A percentile compares a stretch with the other conserved stretches of the same genome.
Evolutionary conservation across 169 alveolate genomes (phyloP).

Genomic region (Plasmodium knowlesi): DNA sequence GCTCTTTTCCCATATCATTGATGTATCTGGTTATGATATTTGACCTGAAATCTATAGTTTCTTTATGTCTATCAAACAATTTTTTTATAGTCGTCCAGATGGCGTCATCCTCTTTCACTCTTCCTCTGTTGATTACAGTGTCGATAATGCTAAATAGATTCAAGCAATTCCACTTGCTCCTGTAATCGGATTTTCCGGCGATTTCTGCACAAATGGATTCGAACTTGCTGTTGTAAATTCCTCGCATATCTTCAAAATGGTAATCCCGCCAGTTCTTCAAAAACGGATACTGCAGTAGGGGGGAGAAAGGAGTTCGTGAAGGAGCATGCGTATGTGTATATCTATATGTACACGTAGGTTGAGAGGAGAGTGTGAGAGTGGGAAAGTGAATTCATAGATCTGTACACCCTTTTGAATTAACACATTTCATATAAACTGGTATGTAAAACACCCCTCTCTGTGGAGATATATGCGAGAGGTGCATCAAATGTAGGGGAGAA

Average conservation of each 20-base stretch:
- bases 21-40: neutral
- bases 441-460: neutral
- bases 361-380: neutral
- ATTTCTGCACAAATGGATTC: neutral
- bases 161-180: neutral
- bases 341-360: neutral
- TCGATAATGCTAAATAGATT: neutral
- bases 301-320: neutral
- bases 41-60: neutral
- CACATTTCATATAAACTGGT: too few relatives aligned
- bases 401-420: too few relatives aligned
- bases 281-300: neutral
- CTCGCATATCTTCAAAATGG: neutral
- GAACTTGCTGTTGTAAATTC: neutral
- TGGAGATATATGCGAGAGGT: neutral
- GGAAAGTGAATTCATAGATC: too few relatives aligned
- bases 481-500: neutral
- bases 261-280: slow-evolving; percentile 2
- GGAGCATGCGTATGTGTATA: neutral
- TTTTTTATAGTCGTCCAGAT: neutral
- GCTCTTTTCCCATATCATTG: neutral
- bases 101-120: neutral
- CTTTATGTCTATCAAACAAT: too few relatives aligned
- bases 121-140: neutral
- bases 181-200: neutral